Base-by-base conservation (phyloP, 441 rosid species). In the Gossypium gossypioides region DNA sequence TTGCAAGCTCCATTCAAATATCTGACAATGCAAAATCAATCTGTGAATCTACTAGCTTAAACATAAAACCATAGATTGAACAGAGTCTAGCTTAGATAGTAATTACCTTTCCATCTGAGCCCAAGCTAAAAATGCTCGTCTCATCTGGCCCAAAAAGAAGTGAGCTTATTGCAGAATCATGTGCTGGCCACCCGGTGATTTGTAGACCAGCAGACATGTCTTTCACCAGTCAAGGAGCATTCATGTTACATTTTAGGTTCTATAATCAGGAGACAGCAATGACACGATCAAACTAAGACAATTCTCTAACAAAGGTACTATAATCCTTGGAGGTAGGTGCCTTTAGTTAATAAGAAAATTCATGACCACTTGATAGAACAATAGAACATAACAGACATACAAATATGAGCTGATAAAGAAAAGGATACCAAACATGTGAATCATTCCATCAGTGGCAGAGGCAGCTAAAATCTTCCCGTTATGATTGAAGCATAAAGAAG, bases 351-450 rank as follows among this genome's bases (percentile, higher is more conserved):
- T 52, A 62, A 7, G 42, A 16, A 21, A 68, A 73, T 10, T 54
- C 52, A 42, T 58, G 24, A 55, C 13, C 32, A 56, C 66, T 29
- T 51, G 32, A 48, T 3, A 18, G 25, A 32, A 55, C 16, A 40
- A 34, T 6, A 18, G 25, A 24, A 55, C 16, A 22, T 16, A 22
- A 24, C 24, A 46, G 1, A 57, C 24, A 4, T 1, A 56, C 54
- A 67, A 57, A 27, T 10, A 71, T 25, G 24, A 64, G 12, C 16
- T 48, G 21, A 8, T 37, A 71, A 44, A 15, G 19, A 65, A 62
- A 83, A 87, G 93, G 93, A 89, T 89, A 89, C 91, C 93, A 75
- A 89, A 89, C 88, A 89, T 89, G 82, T 89, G 91, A 69, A 89
- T 89, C 93, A 89, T 89, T 79, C 91, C 90, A 84, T 89, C 91